phyloP scores from a whole-genome alignment of 371 early-diverging fungal species.

The Mucor indicus region DNA sequence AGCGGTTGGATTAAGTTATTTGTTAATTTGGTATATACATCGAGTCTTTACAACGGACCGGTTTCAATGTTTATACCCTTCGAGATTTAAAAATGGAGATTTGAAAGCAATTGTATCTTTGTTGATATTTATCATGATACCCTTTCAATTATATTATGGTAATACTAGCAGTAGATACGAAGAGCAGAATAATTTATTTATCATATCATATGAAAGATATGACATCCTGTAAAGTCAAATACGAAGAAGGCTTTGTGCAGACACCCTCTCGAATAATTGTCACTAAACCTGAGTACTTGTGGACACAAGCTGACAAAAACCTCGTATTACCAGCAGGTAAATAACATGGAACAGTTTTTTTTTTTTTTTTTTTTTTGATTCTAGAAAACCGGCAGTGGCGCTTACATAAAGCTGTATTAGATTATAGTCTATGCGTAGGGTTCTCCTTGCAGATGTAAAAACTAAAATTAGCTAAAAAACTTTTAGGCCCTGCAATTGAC shows the following conservation, averaged over 20 bases:
- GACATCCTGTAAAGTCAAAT: constrained; percentile 44
- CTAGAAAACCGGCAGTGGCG: too few species aligned
- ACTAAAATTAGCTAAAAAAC: background rate
- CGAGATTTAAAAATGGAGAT: constrained; percentile 38
- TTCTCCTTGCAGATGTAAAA: constrained; percentile 47
- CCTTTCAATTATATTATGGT: constrained; percentile 51
- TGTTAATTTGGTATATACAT: constrained; percentile 35
- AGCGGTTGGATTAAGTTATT: constrained; percentile 30
- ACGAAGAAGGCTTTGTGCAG: constrained; percentile 43
- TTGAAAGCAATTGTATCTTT: constrained; percentile 45
- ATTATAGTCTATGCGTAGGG: constrained; percentile 31
- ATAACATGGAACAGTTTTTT: too few species aligned
- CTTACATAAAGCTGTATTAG: background rate
- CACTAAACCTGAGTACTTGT: constrained; percentile 39
- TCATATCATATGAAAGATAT: constrained; percentile 19
- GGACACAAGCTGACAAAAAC: constrained; percentile 37
- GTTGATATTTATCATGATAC: constrained; percentile 40
- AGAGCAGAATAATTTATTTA: too few species aligned
- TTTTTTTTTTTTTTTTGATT: too few species aligned
- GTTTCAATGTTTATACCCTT: constrained; percentile 30
- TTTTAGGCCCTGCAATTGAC: background rate
- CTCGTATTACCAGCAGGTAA: constrained; percentile 43
- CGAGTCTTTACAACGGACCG: constrained; percentile 30
- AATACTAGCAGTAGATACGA: too few species aligned
- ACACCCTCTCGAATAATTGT: constrained; percentile 21